Evolutionary conservation across 139 green algal species (phyloP).

Genomic region (Desmodesmus armatus): DNA sequence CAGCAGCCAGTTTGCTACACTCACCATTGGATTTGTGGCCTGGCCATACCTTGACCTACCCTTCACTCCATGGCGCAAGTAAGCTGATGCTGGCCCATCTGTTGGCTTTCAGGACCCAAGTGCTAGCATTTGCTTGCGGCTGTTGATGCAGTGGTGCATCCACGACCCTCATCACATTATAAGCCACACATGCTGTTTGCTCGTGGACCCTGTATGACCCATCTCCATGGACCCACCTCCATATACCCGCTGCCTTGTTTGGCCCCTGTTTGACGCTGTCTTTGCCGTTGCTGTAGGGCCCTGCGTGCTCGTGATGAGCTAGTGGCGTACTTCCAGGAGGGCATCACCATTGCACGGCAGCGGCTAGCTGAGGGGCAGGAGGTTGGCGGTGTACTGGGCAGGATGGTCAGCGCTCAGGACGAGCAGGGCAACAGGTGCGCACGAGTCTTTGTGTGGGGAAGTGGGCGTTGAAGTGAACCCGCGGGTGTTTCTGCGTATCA

Average conservation of each 20-base stretch:
- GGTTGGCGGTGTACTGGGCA: background rate
- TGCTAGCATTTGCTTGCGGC: too few species aligned
- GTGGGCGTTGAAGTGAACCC: background rate
- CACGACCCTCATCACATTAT: too few species aligned
- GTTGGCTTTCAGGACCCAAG: slow-evolving; percentile 21
- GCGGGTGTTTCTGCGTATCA: background rate
- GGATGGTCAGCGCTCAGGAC: slow-evolving; percentile 9
- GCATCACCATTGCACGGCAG: background rate
- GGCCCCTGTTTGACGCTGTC: background rate
- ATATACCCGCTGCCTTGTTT: too few species aligned
- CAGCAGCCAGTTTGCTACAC: slow-evolving; percentile 44
- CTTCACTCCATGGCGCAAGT: slow-evolving; percentile 40
- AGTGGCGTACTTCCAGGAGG: background rate
- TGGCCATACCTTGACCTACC: slow-evolving; percentile 60
- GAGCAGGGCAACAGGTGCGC: slow-evolving; percentile 30
- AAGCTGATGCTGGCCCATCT: background rate
- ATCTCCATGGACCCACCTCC: too few species aligned
- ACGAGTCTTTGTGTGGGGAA: background rate
- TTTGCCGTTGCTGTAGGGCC: background rate
- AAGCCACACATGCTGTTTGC: too few species aligned
- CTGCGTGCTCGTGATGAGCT: slow-evolving; percentile 17
- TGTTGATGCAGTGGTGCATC: too few species aligned
- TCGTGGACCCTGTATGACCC: too few species aligned
- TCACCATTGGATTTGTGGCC: slow-evolving; percentile 59
- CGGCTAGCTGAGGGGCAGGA: background rate